A percentile compares a stretch with the other conserved stretches of the same genome.
These are phyloP conservation scores for Naganishia antarctica DNA, from an alignment of 768 basidiomycete species.

Conservation along the genomic window DNA sequence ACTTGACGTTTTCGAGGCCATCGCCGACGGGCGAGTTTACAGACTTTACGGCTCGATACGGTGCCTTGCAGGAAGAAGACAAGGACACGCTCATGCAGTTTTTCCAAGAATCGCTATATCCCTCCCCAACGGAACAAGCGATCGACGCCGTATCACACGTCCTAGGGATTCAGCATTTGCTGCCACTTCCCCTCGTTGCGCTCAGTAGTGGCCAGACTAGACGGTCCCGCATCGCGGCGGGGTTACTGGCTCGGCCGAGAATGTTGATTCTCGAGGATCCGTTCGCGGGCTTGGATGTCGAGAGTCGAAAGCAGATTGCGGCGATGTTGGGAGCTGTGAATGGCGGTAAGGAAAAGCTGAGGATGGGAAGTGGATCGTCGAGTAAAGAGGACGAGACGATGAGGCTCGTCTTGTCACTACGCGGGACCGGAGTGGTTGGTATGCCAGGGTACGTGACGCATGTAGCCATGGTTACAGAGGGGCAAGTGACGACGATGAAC, in stretches of 20 bases:
- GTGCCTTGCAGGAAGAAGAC: slow-evolving; percentile 79
- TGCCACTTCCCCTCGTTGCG: slow-evolving; percentile 80
- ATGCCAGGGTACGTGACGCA: slow-evolving; percentile 46
- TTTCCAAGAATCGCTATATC: slow-evolving; percentile 48
- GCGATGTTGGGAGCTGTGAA: slow-evolving; percentile 42
- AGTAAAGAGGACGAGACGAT: slow-evolving; percentile 33
- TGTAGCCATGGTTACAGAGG: slow-evolving; percentile 42
- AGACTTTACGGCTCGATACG: slow-evolving; percentile 89
- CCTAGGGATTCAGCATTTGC: slow-evolving; percentile 60
- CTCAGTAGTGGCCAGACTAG: slow-evolving; percentile 89
- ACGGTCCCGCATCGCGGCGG: slow-evolving; percentile 73
- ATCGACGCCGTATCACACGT: slow-evolving; percentile 28
- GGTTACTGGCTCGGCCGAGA: slow-evolving; percentile 65
- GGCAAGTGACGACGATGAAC: slow-evolving; percentile 56
- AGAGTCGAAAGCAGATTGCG: slow-evolving; percentile 39
- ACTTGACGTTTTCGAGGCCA: slow-evolving; percentile 49
- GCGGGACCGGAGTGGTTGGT: slow-evolving; percentile 38
- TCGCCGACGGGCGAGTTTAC: slow-evolving; percentile 64
- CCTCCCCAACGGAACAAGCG: slow-evolving; percentile 24
- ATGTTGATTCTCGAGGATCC: slow-evolving; percentile 88
- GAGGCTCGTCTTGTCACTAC: slow-evolving; percentile 38
- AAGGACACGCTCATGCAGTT: slow-evolving; percentile 67
- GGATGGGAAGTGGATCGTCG: background rate
- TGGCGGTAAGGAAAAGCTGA: background rate
- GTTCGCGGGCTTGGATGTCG: slow-evolving; percentile 48